Base-by-base conservation (phyloP, 169 alveolate genomes). In the Plasmodium gonderi region DNA sequence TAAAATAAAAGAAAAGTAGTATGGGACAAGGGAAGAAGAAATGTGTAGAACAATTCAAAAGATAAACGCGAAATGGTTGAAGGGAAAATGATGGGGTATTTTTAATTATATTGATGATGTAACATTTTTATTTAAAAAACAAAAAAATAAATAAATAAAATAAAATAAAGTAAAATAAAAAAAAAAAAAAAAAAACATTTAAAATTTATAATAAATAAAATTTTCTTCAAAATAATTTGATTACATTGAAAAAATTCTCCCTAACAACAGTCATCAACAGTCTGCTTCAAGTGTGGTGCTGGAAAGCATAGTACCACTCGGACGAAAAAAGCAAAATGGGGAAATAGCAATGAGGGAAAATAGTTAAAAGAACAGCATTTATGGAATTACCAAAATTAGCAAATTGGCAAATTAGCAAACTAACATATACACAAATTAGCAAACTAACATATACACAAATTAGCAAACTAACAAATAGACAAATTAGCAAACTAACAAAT, bases 211-310 rank as follows among this genome's bases (percentile, higher is more conserved):
- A 64, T 49, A 51, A 26, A 51, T 78, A 49, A 49, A 23, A 45
- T 51, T 26, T 78, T 78, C 49, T 78, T 49, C 87, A 31, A 78
- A 51, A 78, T 49, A 49, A 47, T 45, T 31, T 78, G 12, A 78
- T 78, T 78, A 36, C 47, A 64, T 38, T 78, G 74, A 78, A 44
- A 51, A 78, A 49, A 51, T 51, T 51, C 60, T 47, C 76, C 60
- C n/a, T 47, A 78, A 78, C 65, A 78, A 31, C 65, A 26, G 75
- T 20, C 31, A 45, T 26, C 23, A 78, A 8, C n/a, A 36, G 60
- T 78, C 42, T 78, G 72, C 87, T 78, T 78, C 31, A 49, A 54
- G 31, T 49, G 33, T 49, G 14, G 49, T n/a, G n/a, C n/a, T n/a
- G n/a, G n/a, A n/a, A n/a, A n/a, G n/a, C n/a, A n/a, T n/a, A 29